Conservation (phyloP, 108 stramenopile species). For the Nitzschia sp. region DNA sequence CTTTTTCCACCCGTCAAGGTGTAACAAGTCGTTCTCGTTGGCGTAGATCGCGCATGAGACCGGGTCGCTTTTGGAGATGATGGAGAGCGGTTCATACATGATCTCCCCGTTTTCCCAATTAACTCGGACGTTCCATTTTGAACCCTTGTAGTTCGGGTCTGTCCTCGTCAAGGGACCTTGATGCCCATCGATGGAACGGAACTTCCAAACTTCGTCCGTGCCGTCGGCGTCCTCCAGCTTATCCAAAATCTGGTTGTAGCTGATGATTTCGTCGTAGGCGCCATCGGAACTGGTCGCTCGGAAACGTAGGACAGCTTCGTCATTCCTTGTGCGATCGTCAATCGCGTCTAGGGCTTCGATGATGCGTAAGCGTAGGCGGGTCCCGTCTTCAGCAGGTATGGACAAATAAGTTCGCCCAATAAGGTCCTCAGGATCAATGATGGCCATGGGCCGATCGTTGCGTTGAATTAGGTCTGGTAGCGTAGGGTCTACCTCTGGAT, state of each 20-base stretch:
- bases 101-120: constrained; percentile 21
- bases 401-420: constrained; percentile 17
- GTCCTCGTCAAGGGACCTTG: constrained; percentile 16
- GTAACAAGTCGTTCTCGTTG: constrained; percentile 30
- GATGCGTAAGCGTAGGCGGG: background rate
- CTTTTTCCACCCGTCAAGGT: constrained; percentile 48
- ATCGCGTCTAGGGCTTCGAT: constrained; percentile 1
- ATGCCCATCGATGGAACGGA: too few species aligned
- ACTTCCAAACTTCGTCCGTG: too few species aligned
- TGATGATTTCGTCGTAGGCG: constrained; percentile 11
- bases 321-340: background rate
- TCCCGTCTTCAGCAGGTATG: background rate
- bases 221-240: background rate
- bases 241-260: constrained; percentile 23
- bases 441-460: background rate
- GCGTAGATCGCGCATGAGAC: constrained; percentile 47
- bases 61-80: too few species aligned
- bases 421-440: constrained; percentile 5
- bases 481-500: too few species aligned
- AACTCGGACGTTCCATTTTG: constrained; percentile 2
- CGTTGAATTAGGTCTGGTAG: too few species aligned
- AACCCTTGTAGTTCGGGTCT: too few species aligned
- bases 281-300: background rate
- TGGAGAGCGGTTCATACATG: constrained; percentile 30
- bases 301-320: constrained; percentile 1